These are phyloP conservation scores for Aspergillus fructus DNA, from an alignment of 2,329 filamentous ascomycete species.

Conservation along the genomic window DNA sequence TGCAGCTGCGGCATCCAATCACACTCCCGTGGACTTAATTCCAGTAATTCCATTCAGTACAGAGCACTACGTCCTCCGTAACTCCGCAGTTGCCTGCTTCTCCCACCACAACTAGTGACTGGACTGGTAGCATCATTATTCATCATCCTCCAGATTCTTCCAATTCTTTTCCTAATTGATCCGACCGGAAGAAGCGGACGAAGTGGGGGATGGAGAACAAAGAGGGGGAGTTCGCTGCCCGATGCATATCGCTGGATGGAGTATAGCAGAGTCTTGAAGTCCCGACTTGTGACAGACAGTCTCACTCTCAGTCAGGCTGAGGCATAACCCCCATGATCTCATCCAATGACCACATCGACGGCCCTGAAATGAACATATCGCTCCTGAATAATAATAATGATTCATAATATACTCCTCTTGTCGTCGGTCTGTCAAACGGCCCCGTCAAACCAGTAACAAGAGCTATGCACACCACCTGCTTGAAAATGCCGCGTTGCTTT, in stretches of 20 bases:
- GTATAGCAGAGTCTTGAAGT: background rate
- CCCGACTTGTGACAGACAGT: background rate
- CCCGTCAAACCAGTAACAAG: background rate
- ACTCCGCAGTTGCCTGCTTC: background rate
- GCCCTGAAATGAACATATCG: background rate
- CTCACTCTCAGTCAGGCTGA: background rate
- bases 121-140: background rate
- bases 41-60: background rate
- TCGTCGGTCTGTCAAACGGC: background rate
- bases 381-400: background rate
- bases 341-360: background rate
- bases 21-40: background rate
- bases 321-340: background rate
- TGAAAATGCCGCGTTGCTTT: constrained; percentile 5
- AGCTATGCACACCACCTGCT: background rate
- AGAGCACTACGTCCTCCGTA: background rate
- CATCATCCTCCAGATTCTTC: background rate
- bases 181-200: background rate
- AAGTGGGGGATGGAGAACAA: background rate
- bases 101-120: background rate
- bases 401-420: no score
- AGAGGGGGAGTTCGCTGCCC: background rate
- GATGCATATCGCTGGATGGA: background rate
- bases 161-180: background rate
- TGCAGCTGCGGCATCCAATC: constrained; percentile 16